Evolutionary conservation across 2,329 filamentous ascomycete genomes (phyloP).

Genomic region (Teratosphaeria gauchensis): DNA sequence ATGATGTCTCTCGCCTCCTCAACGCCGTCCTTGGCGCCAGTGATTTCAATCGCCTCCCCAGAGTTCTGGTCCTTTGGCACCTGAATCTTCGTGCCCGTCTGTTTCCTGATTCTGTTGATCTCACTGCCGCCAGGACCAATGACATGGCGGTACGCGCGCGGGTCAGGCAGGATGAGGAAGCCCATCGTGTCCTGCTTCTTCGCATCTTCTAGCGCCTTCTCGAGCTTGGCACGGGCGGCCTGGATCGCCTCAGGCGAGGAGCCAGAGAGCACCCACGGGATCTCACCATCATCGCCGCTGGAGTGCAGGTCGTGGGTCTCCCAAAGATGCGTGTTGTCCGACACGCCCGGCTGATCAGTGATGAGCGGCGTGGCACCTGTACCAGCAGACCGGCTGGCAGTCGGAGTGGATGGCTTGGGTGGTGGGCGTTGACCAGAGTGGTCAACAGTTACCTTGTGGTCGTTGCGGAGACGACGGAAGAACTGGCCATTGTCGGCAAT

Average conservation of each 20-base stretch:
- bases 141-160: slow-evolving; percentile 78
- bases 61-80: slow-evolving; percentile 71
- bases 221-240: slow-evolving; percentile 68
- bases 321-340: slow-evolving; percentile 69
- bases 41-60: slow-evolving; percentile 81
- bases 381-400: slow-evolving; percentile 31
- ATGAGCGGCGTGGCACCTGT: slow-evolving; percentile 71
- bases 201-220: slow-evolving; percentile 62
- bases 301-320: slow-evolving; percentile 70
- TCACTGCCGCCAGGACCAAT: slow-evolving; percentile 82
- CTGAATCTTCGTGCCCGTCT: slow-evolving; percentile 88
- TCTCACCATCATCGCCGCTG: slow-evolving; percentile 48
- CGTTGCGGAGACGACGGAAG: slow-evolving; percentile 81
- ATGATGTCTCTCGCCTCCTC: slow-evolving; percentile 86
- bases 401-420: slow-evolving; percentile 47
- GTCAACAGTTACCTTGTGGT: slow-evolving; percentile 82
- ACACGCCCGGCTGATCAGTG: slow-evolving; percentile 59
- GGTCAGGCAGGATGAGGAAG: slow-evolving; percentile 83
- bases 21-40: slow-evolving; percentile 67
- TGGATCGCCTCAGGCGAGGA: slow-evolving; percentile 61
- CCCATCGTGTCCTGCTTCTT: slow-evolving; percentile 63
- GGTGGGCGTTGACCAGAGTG: slow-evolving; percentile 75
- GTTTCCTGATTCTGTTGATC: slow-evolving; percentile 85
- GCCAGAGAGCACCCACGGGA: slow-evolving; percentile 84
- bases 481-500: slow-evolving; percentile 84